Evolutionary conservation across 495 filamentous ascomycete genomes (phyloP), one percentile per base, ranked within the genome.

Genomic region (Aspergillus panamensis): DNA sequence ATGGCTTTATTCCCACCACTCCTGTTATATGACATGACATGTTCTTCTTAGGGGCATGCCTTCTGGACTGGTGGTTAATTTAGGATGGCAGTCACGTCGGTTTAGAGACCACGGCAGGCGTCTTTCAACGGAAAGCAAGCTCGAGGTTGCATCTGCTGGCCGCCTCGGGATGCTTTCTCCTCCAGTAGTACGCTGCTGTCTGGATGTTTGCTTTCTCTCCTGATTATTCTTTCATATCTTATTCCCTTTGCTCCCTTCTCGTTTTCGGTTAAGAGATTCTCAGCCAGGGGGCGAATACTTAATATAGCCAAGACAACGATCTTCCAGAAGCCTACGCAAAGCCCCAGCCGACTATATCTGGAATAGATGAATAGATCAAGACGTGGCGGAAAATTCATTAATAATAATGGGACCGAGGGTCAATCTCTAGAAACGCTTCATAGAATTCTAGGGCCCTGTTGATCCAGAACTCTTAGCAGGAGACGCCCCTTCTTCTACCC

Each of bases 111-210:
- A 49, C 60, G 60, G 59, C 49, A 62, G 42, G 54, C n/a, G n/a
- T n/a, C n/a, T n/a, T n/a, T n/a, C n/a, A n/a, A n/a, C n/a, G n/a
- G n/a, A n/a, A n/a, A n/a, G n/a, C n/a, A n/a, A 37, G 48, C 25
- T 57, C 55, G 29, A 51, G 50, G 60, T 58, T 62, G 60, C 60
- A 62, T 62, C 49, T 51, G 49, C 37, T 51, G 48, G 51, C 48
- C 25, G 48, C 55, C 29, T 37, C 19, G 6, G 48, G 54, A 55
- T 17, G 39, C 14, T 50, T 39, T 48, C 42, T 45, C 42, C 19
- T 12, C 37, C 8, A 40, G 37, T 40, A 16, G 37, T 14, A 5
- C 37, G 37, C 12, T 14, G 37, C 4, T 40, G 19, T 19, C n/a
- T 45, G 42, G 9, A 19, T 20, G 16, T 45, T 45, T 21, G 16